phyloP scores from a whole-genome alignment of 352 stramenopile genomes.

The Phytophthora chlamydospora region DNA sequence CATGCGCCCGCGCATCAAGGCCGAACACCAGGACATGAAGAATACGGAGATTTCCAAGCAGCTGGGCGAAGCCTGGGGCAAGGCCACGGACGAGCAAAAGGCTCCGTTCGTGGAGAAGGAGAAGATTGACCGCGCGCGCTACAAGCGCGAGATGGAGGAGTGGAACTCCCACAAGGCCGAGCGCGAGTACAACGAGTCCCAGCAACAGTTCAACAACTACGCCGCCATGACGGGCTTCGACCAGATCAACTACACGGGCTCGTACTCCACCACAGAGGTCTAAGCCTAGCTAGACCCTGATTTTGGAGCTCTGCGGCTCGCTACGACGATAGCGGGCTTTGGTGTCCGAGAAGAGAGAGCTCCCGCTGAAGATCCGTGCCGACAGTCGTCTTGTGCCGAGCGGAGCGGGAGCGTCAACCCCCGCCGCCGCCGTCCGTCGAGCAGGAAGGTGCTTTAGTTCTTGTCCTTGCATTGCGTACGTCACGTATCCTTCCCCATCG shows the following conservation, averaged over 20 bases:
- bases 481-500: slow-evolving; percentile 33
- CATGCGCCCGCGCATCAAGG: slow-evolving; percentile 90
- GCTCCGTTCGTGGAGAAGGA: slow-evolving; percentile 93
- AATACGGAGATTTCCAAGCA: slow-evolving; percentile 97
- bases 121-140: slow-evolving; percentile 89
- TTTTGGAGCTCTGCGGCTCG: neutral
- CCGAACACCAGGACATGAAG: slow-evolving; percentile 94
- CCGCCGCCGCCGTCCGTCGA: slow-evolving; percentile 2
- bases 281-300: slow-evolving; percentile 22
- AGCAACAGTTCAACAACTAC: slow-evolving; percentile 86
- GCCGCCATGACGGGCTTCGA: slow-evolving; percentile 82
- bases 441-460: slow-evolving; percentile 34
- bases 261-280: slow-evolving; percentile 76
- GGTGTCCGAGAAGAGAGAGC: neutral
- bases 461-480: slow-evolving; percentile 45
- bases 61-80: slow-evolving; percentile 92
- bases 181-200: slow-evolving; percentile 82
- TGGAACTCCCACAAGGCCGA: slow-evolving; percentile 89
- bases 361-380: neutral
- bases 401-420: slow-evolving; percentile 12
- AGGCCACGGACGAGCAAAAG: slow-evolving; percentile 92
- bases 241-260: slow-evolving; percentile 74
- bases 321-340: neutral
- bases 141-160: slow-evolving; percentile 94
- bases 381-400: slow-evolving; percentile 3